phyloP scores from a whole-genome alignment of 75 land plant genomes.

The Picea sitchensis region DNA sequence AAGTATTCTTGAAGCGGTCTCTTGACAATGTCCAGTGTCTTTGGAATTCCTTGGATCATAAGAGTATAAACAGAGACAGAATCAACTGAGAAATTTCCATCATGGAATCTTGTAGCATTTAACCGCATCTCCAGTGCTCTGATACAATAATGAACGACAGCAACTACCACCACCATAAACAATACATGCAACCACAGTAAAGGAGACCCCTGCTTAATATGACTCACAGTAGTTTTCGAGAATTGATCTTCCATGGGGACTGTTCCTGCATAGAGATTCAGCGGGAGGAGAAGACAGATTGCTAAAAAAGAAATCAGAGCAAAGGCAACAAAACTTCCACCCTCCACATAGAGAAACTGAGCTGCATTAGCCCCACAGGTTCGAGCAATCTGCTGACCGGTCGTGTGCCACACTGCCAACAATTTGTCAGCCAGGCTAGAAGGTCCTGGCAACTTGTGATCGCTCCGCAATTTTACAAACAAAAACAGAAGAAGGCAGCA shows the following conservation, averaged over 20 bases:
- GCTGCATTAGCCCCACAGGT: slow-evolving; percentile 88
- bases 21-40: slow-evolving; percentile 44
- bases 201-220: slow-evolving; percentile 52
- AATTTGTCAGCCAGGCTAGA: slow-evolving; percentile 59
- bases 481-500: slow-evolving; percentile 71
- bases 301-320: slow-evolving; percentile 34
- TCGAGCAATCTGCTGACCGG: slow-evolving; percentile 66
- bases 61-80: slow-evolving; percentile 72
- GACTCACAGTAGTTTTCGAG: slow-evolving; percentile 65
- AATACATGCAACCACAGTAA: slow-evolving; percentile 67
- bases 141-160: slow-evolving; percentile 59
- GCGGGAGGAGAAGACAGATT: slow-evolving; percentile 48
- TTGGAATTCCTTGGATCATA: slow-evolving; percentile 76
- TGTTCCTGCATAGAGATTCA: slow-evolving; percentile 58
- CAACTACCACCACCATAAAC: slow-evolving; percentile 49
- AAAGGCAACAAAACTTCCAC: slow-evolving; percentile 57
- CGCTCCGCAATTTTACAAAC: slow-evolving; percentile 77
- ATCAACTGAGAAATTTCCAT: slow-evolving; percentile 43
- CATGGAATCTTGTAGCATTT: slow-evolving; percentile 58
- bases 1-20: slow-evolving; percentile 69
- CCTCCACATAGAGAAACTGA: slow-evolving; percentile 75
- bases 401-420: slow-evolving; percentile 78
- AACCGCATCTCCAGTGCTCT: slow-evolving; percentile 37
- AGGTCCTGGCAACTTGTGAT: slow-evolving; percentile 76
- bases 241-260: slow-evolving; percentile 61